Evolutionary conservation across 805 yeast genomes (phyloP).

Genomic region (Candida ipomoeae): DNA sequence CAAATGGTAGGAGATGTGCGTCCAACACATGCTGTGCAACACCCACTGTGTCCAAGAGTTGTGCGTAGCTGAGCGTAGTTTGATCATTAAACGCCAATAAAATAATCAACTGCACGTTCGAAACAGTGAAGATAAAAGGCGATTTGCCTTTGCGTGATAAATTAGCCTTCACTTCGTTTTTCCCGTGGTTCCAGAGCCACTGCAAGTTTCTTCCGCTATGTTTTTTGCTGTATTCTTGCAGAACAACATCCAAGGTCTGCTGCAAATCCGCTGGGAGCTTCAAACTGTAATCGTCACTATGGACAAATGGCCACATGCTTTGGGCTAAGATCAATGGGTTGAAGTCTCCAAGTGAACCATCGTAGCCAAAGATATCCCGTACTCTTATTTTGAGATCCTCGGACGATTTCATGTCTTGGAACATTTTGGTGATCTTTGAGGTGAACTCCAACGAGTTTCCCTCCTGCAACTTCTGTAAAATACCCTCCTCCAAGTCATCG

Average conservation of each 20-base stretch:
- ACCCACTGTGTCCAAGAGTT: slow-evolving; percentile 65
- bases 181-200: slow-evolving; percentile 95
- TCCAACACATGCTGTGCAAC: slow-evolving; percentile 62
- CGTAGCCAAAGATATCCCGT: slow-evolving; percentile 39
- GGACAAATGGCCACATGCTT: slow-evolving; percentile 80
- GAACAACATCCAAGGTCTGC: slow-evolving; percentile 62
- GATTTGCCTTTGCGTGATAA: slow-evolving; percentile 76
- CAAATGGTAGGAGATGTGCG: slow-evolving; percentile 73
- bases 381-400: slow-evolving; percentile 64
- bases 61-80: slow-evolving; percentile 54
- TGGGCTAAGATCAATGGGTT: slow-evolving; percentile 79
- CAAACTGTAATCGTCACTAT: slow-evolving; percentile 35
- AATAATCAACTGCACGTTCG: slow-evolving; percentile 84
- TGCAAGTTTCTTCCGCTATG: slow-evolving; percentile 86
- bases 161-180: slow-evolving; percentile 87
- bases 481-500: slow-evolving; percentile 78
- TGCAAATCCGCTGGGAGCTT: slow-evolving; percentile 66
- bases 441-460: slow-evolving; percentile 92
- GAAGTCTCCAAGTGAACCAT: slow-evolving; percentile 37
- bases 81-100: slow-evolving; percentile 75
- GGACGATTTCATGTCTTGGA: slow-evolving; percentile 85
- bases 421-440: slow-evolving; percentile 91
- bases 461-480: slow-evolving; percentile 80
- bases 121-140: slow-evolving; percentile 75
- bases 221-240: slow-evolving; percentile 62